Conservation (phyloP, 306 rosid genomes). For the Cicer arietinum region DNA sequence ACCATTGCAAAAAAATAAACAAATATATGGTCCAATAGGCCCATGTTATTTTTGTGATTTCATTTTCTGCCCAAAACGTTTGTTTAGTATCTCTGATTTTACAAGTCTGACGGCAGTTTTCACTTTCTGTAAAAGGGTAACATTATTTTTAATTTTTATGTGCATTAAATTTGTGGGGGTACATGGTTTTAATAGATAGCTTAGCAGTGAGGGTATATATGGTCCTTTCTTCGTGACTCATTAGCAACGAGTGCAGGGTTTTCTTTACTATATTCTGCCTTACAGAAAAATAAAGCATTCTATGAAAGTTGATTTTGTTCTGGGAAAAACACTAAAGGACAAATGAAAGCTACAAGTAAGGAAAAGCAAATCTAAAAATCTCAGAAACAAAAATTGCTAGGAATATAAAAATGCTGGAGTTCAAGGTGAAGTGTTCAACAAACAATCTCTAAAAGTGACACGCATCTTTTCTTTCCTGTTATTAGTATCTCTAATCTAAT, state of each 20-base stretch:
- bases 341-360: background rate
- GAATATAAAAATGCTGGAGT: background rate
- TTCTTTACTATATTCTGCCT: background rate
- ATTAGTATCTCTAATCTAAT: background rate
- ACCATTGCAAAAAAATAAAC: background rate
- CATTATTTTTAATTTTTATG: background rate
- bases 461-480: background rate
- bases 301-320: constrained; percentile 12
- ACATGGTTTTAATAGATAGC: background rate
- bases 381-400: background rate
- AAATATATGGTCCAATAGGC: background rate
- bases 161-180: background rate
- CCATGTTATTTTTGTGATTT: background rate
- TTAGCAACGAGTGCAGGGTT: background rate
- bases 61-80: background rate
- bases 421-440: background rate
- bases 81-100: background rate
- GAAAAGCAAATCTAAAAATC: background rate
- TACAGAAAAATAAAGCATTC: background rate
- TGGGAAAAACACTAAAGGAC: background rate
- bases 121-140: background rate
- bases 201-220: background rate
- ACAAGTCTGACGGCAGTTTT: no score
- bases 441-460: background rate
- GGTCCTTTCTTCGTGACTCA: background rate